Conservation (phyloP, 1,284 basidiomycete species). For the Cryptococcus floricola region DNA sequence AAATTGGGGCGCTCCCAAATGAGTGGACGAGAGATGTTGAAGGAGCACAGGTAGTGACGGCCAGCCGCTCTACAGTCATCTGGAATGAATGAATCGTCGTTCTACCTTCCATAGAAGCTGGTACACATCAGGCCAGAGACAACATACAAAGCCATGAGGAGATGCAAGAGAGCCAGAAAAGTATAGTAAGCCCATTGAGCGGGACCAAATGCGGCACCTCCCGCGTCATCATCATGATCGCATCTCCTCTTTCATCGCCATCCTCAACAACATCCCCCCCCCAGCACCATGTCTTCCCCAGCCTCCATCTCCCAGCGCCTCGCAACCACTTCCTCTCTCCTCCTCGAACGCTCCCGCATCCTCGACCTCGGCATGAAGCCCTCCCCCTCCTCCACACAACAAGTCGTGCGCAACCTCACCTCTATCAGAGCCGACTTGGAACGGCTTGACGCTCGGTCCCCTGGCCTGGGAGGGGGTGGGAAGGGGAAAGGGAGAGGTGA, state of each 20-base stretch:
- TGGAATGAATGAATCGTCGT: too few species aligned
- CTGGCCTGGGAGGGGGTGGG: constrained; percentile 14
- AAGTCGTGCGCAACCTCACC: constrained; percentile 40
- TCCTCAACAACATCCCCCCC: not conserved
- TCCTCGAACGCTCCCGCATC: constrained; percentile 47
- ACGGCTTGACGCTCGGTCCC: constrained; percentile 22
- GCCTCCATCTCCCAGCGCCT: constrained; percentile 37
- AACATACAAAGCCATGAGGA: too few species aligned
- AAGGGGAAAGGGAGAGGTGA: constrained; percentile 6
- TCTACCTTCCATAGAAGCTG: too few species aligned
- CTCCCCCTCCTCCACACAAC: constrained; percentile 34
- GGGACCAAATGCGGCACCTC: not conserved
- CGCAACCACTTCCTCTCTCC: constrained; percentile 42
- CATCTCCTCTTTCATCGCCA: not conserved
- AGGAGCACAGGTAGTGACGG: too few species aligned
- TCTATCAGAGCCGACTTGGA: constrained; percentile 33
- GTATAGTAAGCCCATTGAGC: too few species aligned
- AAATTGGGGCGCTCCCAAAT: too few species aligned
- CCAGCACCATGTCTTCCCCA: constrained; percentile 13
- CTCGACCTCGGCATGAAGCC: constrained; percentile 44
- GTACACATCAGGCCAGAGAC: too few species aligned
- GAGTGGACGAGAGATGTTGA: too few species aligned
- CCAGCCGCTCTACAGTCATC: too few species aligned
- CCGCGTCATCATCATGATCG: not conserved
- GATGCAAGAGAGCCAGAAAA: too few species aligned